Base-by-base conservation (phyloP, 164 flowering plant species). In the Sedum album region DNA sequence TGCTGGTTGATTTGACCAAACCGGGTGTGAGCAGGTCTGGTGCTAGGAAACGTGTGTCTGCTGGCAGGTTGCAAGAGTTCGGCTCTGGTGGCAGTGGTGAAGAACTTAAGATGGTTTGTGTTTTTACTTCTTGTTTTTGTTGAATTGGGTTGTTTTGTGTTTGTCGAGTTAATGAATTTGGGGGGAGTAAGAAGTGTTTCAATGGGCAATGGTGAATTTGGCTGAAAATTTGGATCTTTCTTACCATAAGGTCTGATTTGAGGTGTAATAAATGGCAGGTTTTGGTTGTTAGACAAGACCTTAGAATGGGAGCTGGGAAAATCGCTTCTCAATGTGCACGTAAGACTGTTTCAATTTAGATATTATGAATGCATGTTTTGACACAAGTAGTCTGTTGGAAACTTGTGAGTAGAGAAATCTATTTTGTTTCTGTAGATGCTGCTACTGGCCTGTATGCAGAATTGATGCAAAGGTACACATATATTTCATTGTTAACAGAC, bases 301-400 rank as follows among this genome's bases (percentile, higher is more conserved):
- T 93, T 73, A 91, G 80, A 77, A 93, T 93, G 98, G 88, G 84
- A 77, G 26, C 83, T 6, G 98, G 98, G 72, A 93, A 93, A 72
- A 86, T 91, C 76, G 98, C 98, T 26, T 93, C 98, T 67, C 98
- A 93, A 76, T 93, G 94, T 88, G 97, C 98, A 74, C 98, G 97
- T 93, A 82, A 85, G 96, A 71, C 65, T 21, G 42, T 44, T 68
- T 3, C 55, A 26, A 4, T 28, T 5, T 17, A 10, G n/a, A 26
- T 26, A 8, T 68, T 35, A 63, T n/a, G 23, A n/a, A 33, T 68
- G 41, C 2, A 10, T 39, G 35, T 68, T 31, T 17, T 14, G 35
- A 31, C 17, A 68, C 41, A 41, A 23, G 23, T 57, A 14, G 60
- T 60, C 3, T 35, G 3, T 3, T 35, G 1, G 11, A 46, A 30